phyloP scores from a whole-genome alignment of 2,329 filamentous ascomycete genomes.

The Fusarium citri region DNA sequence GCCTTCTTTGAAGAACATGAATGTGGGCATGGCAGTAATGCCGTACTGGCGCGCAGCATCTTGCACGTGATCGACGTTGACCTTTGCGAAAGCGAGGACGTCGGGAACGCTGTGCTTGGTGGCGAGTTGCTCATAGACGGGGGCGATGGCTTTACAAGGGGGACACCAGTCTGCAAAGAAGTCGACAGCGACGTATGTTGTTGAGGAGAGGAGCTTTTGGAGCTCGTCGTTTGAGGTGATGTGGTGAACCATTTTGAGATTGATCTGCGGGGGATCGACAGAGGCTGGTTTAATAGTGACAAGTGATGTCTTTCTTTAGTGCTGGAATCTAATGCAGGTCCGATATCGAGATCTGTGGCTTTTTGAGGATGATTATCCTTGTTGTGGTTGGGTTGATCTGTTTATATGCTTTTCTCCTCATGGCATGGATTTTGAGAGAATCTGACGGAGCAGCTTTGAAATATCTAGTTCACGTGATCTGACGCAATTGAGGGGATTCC shows the following conservation, averaged over 20 bases:
- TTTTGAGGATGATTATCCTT: not conserved
- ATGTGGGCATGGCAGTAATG: conserved; percentile 94
- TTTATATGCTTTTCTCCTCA: conserved; percentile 23
- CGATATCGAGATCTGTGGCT: not conserved
- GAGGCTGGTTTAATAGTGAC: not conserved
- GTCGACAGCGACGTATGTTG: conserved; percentile 59
- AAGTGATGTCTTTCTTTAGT: not conserved
- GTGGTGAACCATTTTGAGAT: conserved; percentile 45
- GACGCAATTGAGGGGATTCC: conserved; percentile 33
- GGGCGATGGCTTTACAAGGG: conserved; percentile 62
- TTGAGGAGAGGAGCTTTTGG: conserved; percentile 52
- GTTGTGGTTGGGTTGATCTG: conserved; percentile 1
- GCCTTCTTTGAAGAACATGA: conserved; percentile 82
- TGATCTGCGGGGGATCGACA: conserved; percentile 16
- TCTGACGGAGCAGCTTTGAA: conserved; percentile 39
- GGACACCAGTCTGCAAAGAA: conserved; percentile 65
- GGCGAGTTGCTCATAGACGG: conserved; percentile 54
- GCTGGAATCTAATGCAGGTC: not conserved
- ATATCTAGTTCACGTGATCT: conserved; percentile 37
- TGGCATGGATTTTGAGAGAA: conserved; percentile 39
- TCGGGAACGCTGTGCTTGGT: conserved; percentile 52
- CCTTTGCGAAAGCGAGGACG: conserved; percentile 81
- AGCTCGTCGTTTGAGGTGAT: conserved; percentile 51
- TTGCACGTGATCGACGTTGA: conserved; percentile 87
- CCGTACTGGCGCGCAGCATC: conserved; percentile 80